Evolutionary conservation across 139 green algal genomes (phyloP), one percentile per base, ranked within the genome.

Genomic region (Mychonastes homosphaera): DNA sequence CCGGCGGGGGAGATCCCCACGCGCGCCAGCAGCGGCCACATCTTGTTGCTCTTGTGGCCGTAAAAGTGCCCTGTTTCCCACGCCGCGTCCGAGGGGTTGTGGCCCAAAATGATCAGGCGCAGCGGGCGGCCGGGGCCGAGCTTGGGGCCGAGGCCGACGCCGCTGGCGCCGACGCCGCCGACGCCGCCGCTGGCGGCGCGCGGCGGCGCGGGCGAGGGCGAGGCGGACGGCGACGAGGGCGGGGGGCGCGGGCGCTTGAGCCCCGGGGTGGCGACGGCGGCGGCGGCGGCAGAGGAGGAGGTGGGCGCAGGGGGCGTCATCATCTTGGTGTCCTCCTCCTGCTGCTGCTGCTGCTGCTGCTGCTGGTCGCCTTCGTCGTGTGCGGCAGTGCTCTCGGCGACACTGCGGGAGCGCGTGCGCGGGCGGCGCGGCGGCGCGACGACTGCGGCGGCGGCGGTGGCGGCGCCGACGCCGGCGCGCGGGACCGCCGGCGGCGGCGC

Each of bases 401-500:
- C 16, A 21, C 43, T 13, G 10, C 4, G 6, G 39, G 66, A 4
- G 43, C 43, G 12, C 6, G 6, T 50, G 43, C 43, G n/a, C n/a
- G n/a, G n/a, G n/a, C n/a, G n/a, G n/a, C n/a, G n/a, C n/a, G n/a
- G n/a, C n/a, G n/a, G n/a, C n/a, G n/a, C n/a, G n/a, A n/a, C n/a
- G n/a, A n/a, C n/a, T 50, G 27, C 7, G 7, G 43, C 43, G n/a
- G 8, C 8, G 24, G 43, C 8, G 24, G 43, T 21, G 7, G 43
- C 43, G 12, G 7, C 6, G 24, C n/a, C 43, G 24, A 21, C 7
- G 24, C 65, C 85, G 33, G 72, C 78, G 2, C 67, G 82, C 58
- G 59, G 87, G 32, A 54, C 34, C 1, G 61, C 30, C 2, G 89
- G 84, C 1, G 56, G 74, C 5, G 89, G 96, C 71, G 89, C 89